Percentiles rank a stretch among this genome's conserved stretches.
phyloP scores from a whole-genome alignment of 352 stramenopile genomes.

The Phytophthora cactorum region DNA sequence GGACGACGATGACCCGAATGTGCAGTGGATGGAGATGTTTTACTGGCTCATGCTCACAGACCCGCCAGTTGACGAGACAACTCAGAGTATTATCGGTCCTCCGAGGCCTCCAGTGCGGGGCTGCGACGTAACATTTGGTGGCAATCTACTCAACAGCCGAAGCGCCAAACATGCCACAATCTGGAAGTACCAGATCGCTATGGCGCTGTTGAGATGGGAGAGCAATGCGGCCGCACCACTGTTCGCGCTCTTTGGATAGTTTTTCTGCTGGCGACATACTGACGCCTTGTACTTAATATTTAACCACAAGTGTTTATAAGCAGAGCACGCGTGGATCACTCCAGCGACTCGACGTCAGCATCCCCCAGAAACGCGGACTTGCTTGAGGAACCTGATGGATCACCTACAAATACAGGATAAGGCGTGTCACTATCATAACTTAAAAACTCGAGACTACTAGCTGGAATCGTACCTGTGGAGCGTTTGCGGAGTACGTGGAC shows the following conservation, averaged over 20 bases:
- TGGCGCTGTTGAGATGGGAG: slow-evolving; percentile 78
- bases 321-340: slow-evolving; percentile 5
- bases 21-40: slow-evolving; percentile 85
- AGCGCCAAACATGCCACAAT: slow-evolving; percentile 67
- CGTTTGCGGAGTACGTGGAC: slow-evolving; percentile 28
- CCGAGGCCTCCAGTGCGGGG: slow-evolving; percentile 24
- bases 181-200: slow-evolving; percentile 87
- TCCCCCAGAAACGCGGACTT: background rate
- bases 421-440: background rate
- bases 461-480: slow-evolving; percentile 7
- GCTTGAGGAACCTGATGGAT: background rate
- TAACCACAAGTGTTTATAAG: slow-evolving; percentile 12
- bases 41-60: slow-evolving; percentile 81
- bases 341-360: slow-evolving; percentile 20
- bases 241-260: slow-evolving; percentile 66
- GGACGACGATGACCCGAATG: slow-evolving; percentile 64
- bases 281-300: slow-evolving; percentile 29
- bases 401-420: background rate
- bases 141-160: slow-evolving; percentile 67
- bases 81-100: slow-evolving; percentile 19
- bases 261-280: slow-evolving; percentile 9
- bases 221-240: slow-evolving; percentile 79
- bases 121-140: slow-evolving; percentile 75
- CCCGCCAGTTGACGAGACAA: slow-evolving; percentile 25
- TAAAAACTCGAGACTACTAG: background rate